Percentiles rank a stretch among this genome's conserved stretches.
Evolutionary conservation across 768 basidiomycete genomes (phyloP).

Genomic region (Trametes elegans): DNA sequence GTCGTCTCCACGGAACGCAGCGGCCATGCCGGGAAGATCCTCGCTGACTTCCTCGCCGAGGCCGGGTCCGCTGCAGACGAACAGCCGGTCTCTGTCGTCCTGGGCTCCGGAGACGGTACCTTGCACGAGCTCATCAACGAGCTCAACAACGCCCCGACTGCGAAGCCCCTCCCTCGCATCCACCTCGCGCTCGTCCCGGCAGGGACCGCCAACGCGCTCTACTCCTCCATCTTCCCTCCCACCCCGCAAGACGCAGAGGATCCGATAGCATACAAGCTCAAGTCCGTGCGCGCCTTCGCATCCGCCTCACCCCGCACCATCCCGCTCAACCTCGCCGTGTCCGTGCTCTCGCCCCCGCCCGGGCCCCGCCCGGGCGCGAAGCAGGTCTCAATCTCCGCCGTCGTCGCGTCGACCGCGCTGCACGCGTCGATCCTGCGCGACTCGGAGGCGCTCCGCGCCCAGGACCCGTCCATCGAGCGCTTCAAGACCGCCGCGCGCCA

Average conservation of each 20-base stretch:
- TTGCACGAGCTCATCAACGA: conserved; percentile 83
- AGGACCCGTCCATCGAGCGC: conserved; percentile 75
- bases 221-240: conserved; percentile 71
- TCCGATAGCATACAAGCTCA: conserved; percentile 44
- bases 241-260: conserved; percentile 23
- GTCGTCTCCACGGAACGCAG: conserved; percentile 47
- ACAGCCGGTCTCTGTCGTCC: conserved; percentile 45
- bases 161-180: conserved; percentile 26
- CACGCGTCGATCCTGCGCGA: conserved; percentile 84
- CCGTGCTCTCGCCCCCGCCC: conserved; percentile 40
- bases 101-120: conserved; percentile 90
- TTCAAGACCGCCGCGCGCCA: conserved; percentile 83
- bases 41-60: conserved; percentile 39
- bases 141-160: conserved; percentile 29
- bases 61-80: conserved; percentile 14
- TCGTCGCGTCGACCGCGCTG: conserved; percentile 83
- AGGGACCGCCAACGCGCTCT: conserved; percentile 94
- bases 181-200: conserved; percentile 60
- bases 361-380: conserved; percentile 16
- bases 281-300: conserved; percentile 55
- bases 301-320: conserved; percentile 17
- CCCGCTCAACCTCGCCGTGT: conserved; percentile 55
- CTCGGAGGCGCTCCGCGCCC: conserved; percentile 70
- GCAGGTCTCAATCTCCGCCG: conserved; percentile 51
- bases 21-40: conserved; percentile 53